Conservation (phyloP, 139 green algal species). For the Chlamydomonas incerta region DNA sequence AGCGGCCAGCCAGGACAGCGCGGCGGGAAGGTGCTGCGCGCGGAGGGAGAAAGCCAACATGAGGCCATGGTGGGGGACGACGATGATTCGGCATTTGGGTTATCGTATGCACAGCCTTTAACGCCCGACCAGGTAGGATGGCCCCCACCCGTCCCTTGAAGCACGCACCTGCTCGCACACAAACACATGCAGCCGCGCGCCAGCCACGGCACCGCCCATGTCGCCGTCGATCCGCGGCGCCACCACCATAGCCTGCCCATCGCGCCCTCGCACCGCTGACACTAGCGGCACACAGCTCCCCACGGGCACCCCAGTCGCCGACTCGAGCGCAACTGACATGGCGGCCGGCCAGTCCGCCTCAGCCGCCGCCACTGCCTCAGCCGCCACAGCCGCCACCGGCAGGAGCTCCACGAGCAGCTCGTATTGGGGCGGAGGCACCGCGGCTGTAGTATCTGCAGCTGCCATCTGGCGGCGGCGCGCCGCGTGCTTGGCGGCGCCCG, state of each 20-base stretch:
- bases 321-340: background rate
- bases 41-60: background rate
- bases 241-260: background rate
- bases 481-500: background rate
- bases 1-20: background rate
- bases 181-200: background rate
- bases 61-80: too few relatives aligned
- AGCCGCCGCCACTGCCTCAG: background rate
- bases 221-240: background rate
- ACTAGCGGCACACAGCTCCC: background rate
- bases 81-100: too few relatives aligned
- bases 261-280: background rate
- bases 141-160: too few relatives aligned
- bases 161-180: slow-evolving; percentile 1
- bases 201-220: background rate
- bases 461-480: too few relatives aligned
- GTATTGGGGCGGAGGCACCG: background rate
- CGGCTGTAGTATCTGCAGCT: background rate
- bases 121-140: too few relatives aligned
- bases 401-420: background rate
- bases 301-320: background rate
- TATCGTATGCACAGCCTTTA: too few relatives aligned
- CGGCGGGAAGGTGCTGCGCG: background rate
- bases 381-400: background rate
- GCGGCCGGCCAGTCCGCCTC: background rate